Evolutionary conservation across 140 eudicot species (phyloP).

Genomic region (Senecio squalidus): DNA sequence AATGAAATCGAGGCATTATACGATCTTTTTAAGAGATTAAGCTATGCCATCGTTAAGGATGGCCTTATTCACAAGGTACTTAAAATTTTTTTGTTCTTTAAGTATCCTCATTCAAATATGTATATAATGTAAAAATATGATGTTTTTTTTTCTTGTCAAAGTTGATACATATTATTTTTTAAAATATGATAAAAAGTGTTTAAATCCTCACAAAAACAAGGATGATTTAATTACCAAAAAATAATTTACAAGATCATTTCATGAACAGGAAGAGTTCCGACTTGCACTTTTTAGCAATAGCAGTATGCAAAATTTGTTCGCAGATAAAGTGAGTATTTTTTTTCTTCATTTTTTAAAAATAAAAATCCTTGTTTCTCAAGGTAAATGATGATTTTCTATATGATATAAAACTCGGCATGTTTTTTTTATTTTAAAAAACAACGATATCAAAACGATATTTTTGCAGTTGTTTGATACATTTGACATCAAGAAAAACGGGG

Average conservation of each 20-base stretch:
- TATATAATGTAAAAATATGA: too few species aligned
- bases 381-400: conserved; percentile 4
- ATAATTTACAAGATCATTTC: background rate
- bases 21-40: conserved; percentile 47
- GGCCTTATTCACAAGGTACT: conserved; percentile 81
- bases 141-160: too few species aligned
- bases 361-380: background rate
- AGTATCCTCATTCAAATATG: too few species aligned
- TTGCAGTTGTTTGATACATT: conserved; percentile 78
- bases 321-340: conserved; percentile 56
- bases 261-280: conserved; percentile 73
- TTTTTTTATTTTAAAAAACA: background rate
- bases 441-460: conserved; percentile 5
- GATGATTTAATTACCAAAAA: background rate
- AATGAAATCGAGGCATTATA: conserved; percentile 74
- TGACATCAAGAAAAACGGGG: conserved; percentile 79
- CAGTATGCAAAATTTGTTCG: conserved; percentile 49
- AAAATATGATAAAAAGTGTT: too few species aligned
- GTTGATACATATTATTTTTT: too few species aligned
- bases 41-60: conserved; percentile 59
- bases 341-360: background rate
- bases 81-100: too few species aligned
- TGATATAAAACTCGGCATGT: too few species aligned
- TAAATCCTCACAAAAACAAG: too few species aligned
- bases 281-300: conserved; percentile 64